Evolutionary conservation across 305 asterid species (phyloP).

Genomic region (Fraxinus angustifolia): DNA sequence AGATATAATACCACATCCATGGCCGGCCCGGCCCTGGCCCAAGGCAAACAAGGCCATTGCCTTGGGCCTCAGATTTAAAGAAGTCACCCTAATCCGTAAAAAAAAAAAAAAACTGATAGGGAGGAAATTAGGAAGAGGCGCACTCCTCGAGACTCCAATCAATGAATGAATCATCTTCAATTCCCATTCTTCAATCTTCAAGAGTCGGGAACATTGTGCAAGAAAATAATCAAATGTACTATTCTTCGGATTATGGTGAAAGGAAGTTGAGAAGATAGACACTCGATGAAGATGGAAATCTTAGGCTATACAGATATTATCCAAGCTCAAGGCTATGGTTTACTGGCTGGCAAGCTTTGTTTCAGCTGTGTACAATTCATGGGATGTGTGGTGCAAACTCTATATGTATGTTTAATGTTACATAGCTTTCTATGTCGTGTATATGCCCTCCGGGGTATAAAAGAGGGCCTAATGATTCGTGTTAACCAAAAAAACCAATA

Average conservation of each 20-base stretch:
- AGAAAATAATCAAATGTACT: constrained; percentile 21
- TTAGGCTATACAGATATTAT: constrained; percentile 60
- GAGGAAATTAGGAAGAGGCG: too few relatives aligned
- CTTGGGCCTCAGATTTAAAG: too few relatives aligned
- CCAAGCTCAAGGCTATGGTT: constrained; percentile 37
- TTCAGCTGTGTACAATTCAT: constrained; percentile 48
- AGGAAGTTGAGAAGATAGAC: constrained; percentile 48
- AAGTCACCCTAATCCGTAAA: too few relatives aligned
- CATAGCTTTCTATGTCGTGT: constrained; percentile 46
- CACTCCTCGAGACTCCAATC: too few relatives aligned
- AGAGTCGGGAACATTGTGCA: constrained; percentile 37
- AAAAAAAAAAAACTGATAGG: too few relatives aligned
- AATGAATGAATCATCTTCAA: too few relatives aligned
- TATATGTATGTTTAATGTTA: constrained; percentile 54
- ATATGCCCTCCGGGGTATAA: constrained; percentile 73
- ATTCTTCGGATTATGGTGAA: constrained; percentile 52
- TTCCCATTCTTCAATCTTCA: too few relatives aligned
- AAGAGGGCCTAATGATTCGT: constrained; percentile 26
- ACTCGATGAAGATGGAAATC: constrained; percentile 70
- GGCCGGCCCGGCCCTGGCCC: too few relatives aligned
- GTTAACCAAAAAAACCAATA: constrained; percentile 41
- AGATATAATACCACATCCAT: not conserved
- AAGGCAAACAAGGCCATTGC: too few relatives aligned
- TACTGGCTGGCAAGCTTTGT: constrained; percentile 61
- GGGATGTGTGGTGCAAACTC: constrained; percentile 70